Percentiles rank a stretch among this genome's conserved stretches.
These are phyloP conservation scores for Durotheca rogersii DNA, from an alignment of 495 filamentous ascomycete species.

Conservation along the genomic window DNA sequence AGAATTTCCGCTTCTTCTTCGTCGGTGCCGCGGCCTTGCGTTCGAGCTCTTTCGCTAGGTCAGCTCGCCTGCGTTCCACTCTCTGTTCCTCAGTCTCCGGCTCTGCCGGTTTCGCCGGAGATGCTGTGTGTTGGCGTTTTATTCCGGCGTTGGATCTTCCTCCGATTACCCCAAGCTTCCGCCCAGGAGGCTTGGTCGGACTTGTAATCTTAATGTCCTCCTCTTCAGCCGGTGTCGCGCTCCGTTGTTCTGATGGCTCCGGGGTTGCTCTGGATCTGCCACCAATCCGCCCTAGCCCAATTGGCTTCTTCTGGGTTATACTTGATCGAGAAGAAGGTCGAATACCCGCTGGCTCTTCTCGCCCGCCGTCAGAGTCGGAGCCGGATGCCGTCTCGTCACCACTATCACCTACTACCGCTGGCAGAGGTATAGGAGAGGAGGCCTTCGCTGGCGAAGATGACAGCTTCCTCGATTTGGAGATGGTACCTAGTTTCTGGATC, in stretches of 20 bases:
- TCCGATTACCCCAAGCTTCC: constrained; percentile 42
- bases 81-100: constrained; percentile 48
- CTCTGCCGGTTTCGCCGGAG: constrained; percentile 12
- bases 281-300: constrained; percentile 46
- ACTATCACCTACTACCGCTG: constrained; percentile 1
- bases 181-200: constrained; percentile 19
- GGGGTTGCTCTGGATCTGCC: constrained; percentile 36
- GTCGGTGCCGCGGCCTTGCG: constrained; percentile 60
- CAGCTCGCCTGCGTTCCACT: constrained; percentile 62
- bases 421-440: constrained; percentile 12
- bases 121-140: constrained; percentile 19
- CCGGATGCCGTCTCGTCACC: constrained; percentile 48
- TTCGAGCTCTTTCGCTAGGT: constrained; percentile 65
- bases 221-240: constrained; percentile 16
- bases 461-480: constrained; percentile 14
- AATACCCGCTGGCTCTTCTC: not conserved
- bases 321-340: constrained; percentile 22
- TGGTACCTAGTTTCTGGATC: constrained; percentile 17
- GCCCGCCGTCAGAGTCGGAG: constrained; percentile 25
- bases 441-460: constrained; percentile 16
- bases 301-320: constrained; percentile 25
- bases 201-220: constrained; percentile 24
- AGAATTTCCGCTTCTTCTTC: constrained; percentile 70
- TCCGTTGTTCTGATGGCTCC: constrained; percentile 30
- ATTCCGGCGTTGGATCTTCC: constrained; percentile 26